A percentile compares a stretch with the other conserved stretches of the same genome.
Conservation (phyloP, 1,284 basidiomycete species). For the Leccinum insigne region DNA sequence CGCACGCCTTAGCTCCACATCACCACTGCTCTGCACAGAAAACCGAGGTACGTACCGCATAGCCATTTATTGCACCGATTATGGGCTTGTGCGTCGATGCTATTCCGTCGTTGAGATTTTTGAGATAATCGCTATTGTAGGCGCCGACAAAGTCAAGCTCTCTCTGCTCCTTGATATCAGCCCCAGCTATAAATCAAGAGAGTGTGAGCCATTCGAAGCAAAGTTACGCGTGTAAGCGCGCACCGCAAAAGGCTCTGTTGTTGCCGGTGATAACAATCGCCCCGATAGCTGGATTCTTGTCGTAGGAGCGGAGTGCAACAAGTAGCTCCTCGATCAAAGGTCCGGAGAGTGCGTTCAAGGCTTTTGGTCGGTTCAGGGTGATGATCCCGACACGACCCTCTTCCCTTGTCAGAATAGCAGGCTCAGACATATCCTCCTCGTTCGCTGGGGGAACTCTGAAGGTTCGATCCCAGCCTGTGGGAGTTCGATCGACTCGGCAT, state of each 20-base stretch:
- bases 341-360: conserved; percentile 61
- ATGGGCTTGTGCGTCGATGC: conserved; percentile 59
- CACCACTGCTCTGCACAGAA: background rate
- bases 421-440: conserved; percentile 19
- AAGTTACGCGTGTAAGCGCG: background rate
- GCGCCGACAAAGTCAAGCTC: conserved; percentile 46
- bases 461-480: background rate
- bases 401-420: conserved; percentile 19
- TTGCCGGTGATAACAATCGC: conserved; percentile 63
- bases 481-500: background rate
- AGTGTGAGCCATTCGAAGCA: background rate
- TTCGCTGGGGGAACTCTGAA: background rate
- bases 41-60: conserved; percentile 41
- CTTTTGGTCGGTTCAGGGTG: conserved; percentile 61
- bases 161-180: conserved; percentile 39
- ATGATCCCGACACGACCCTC: conserved; percentile 29
- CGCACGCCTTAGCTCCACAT: background rate
- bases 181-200: conserved; percentile 31
- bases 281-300: conserved; percentile 45
- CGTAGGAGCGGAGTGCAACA: conserved; percentile 43
- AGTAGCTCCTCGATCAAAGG: conserved; percentile 49
- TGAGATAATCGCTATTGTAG: conserved; percentile 61
- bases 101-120: conserved; percentile 53
- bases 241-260: conserved; percentile 58
- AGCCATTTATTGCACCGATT: conserved; percentile 64